phyloP scores from a whole-genome alignment of 768 basidiomycete species.

The Fomitopsis pulvina region DNA sequence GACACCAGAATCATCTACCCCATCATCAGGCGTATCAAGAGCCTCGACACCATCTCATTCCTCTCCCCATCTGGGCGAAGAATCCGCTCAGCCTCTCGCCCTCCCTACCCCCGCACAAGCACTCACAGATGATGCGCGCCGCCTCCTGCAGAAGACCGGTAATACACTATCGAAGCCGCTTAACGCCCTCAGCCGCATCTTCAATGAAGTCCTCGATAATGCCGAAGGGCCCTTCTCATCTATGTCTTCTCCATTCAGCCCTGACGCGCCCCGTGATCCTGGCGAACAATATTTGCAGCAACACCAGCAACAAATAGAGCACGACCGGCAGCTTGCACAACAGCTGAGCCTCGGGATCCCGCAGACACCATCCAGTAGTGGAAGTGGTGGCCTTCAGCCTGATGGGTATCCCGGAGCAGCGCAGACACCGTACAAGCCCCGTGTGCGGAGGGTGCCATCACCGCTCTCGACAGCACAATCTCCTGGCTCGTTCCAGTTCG shows the following conservation, averaged over 20 bases:
- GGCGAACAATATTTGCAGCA: too few species aligned
- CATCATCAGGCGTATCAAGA: slow-evolving; percentile 25
- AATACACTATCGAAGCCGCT: slow-evolving; percentile 88
- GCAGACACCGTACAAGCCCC: slow-evolving; percentile 70
- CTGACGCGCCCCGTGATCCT: slow-evolving; percentile 56
- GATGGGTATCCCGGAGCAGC: slow-evolving; percentile 15
- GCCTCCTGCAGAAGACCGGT: slow-evolving; percentile 84
- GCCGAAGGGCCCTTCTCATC: slow-evolving; percentile 59
- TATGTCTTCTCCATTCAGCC: slow-evolving; percentile 64
- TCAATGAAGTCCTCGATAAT: slow-evolving; percentile 76
- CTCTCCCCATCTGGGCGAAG: slow-evolving; percentile 69
- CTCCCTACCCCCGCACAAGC: slow-evolving; percentile 45
- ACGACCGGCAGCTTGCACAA: slow-evolving; percentile 24
- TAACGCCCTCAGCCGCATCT: slow-evolving; percentile 82
- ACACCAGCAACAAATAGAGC: slow-evolving; percentile 30
- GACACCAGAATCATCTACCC: slow-evolving; percentile 23
- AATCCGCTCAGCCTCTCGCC: slow-evolving; percentile 77
- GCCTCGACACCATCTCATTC: slow-evolving; percentile 12
- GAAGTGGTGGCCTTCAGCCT: slow-evolving; percentile 19
- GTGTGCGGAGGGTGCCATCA: slow-evolving; percentile 43
- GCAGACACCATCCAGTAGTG: slow-evolving; percentile 33
- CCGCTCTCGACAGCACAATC: slow-evolving; percentile 17
- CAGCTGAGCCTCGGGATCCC: slow-evolving; percentile 22
- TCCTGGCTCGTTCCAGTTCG: slow-evolving; percentile 24
- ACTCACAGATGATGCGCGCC: slow-evolving; percentile 64